phyloP scores from a whole-genome alignment of 1,284 basidiomycete genomes.

The Cronartium quercuum region DNA sequence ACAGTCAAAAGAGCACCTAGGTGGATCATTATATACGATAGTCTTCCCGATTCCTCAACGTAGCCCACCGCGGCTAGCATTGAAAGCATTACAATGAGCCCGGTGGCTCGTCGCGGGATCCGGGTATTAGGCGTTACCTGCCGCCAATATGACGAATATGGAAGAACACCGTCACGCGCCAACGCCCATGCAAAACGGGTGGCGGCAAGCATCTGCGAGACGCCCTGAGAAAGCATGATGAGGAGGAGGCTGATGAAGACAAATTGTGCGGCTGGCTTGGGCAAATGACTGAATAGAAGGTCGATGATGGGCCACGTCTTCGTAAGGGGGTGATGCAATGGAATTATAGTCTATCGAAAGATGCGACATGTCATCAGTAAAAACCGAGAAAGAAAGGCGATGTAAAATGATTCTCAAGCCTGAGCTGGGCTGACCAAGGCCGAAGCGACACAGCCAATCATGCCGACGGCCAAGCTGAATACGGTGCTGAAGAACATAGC shows the following conservation, averaged over 20 bases:
- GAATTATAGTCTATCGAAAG: constrained; percentile 15
- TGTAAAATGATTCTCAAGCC: too few relatives aligned
- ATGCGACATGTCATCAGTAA: background rate
- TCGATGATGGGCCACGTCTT: constrained; percentile 17
- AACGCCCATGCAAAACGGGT: constrained; percentile 35
- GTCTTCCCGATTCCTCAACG: background rate
- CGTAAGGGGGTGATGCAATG: background rate
- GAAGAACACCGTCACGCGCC: constrained; percentile 32
- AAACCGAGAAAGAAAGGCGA: too few relatives aligned
- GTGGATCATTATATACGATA: background rate
- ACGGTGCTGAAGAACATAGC: constrained; percentile 9
- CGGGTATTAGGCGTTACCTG: background rate
- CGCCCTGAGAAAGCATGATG: constrained; percentile 2
- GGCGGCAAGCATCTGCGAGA: constrained; percentile 27
- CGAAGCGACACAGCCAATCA: constrained; percentile 2
- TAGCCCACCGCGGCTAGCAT: background rate
- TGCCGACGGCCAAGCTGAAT: background rate
- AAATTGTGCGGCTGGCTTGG: constrained; percentile 27
- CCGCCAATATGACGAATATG: constrained; percentile 6
- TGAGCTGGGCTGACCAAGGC: constrained; percentile 17
- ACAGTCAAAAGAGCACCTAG: background rate
- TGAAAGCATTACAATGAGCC: background rate
- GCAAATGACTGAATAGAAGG: constrained; percentile 21
- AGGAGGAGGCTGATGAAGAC: constrained; percentile 2
- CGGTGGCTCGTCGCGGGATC: constrained; percentile 11